A percentile compares a stretch with the other conserved stretches of the same genome.
Evolutionary conservation across 2,329 filamentous ascomycete species (phyloP).

Genomic region (Aspergillus ustus): DNA sequence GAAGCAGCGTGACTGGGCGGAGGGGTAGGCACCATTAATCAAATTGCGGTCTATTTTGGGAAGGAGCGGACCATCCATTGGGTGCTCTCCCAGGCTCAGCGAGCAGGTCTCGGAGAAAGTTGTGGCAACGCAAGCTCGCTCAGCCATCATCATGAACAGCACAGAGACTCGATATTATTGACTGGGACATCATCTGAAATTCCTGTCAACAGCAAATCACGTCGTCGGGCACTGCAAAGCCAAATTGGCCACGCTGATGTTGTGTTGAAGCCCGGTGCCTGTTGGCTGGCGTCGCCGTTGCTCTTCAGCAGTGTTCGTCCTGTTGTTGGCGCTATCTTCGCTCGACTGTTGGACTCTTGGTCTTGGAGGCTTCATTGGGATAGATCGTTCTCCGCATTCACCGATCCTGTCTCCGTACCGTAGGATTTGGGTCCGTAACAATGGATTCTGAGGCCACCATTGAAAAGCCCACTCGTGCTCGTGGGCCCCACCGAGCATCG

Average conservation of each 20-base stretch:
- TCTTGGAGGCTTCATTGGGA: constrained; percentile 6
- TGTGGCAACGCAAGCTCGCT: constrained; percentile 4
- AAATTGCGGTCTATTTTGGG: constrained; percentile 22
- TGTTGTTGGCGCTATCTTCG: neutral
- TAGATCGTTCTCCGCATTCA: constrained; percentile 22
- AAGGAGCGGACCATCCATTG: constrained; percentile 13
- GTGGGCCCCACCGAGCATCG: constrained; percentile 28
- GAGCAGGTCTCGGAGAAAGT: neutral
- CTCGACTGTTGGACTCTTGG: constrained; percentile 1
- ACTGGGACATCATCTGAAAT: constrained; percentile 2
- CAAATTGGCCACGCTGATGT: constrained; percentile 3
- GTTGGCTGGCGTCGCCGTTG: neutral
- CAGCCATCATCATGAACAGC: constrained; percentile 8
- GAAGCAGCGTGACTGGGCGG: constrained; percentile 6
- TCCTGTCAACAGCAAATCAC: neutral
- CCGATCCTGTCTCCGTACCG: constrained; percentile 17
- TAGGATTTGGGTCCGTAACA: constrained; percentile 17
- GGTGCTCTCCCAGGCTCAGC: neutral
- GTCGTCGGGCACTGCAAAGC: neutral
- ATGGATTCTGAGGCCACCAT: constrained; percentile 22
- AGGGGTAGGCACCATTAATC: constrained; percentile 13
- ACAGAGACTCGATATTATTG: constrained; percentile 5
- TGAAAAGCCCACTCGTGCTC: constrained; percentile 31
- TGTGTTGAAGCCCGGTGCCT: neutral
- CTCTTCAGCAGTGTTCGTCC: neutral